phyloP scores from a whole-genome alignment of 2,329 filamentous ascomycete genomes.

The Colletotrichum cuscutae region DNA sequence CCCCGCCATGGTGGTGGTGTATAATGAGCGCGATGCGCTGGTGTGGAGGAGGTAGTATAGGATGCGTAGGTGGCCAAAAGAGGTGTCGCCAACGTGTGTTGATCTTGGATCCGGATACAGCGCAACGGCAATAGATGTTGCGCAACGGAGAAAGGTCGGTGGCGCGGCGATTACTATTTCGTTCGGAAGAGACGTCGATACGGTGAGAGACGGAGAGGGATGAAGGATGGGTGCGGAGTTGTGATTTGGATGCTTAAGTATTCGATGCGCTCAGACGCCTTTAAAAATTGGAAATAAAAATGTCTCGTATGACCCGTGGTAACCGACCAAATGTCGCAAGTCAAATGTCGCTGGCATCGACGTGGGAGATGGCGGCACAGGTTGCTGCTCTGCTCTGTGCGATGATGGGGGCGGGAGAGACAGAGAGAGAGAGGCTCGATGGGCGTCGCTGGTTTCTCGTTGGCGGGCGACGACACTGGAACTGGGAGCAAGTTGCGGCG shows the following conservation, averaged over 20 bases:
- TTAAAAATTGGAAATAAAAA: conserved; percentile 49
- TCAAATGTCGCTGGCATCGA: conserved; percentile 28
- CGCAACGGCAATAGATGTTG: conserved; percentile 22
- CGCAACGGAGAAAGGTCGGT: conserved; percentile 27
- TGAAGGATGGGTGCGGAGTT: conserved; percentile 39
- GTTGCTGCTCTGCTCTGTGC: conserved; percentile 13
- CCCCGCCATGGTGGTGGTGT: conserved; percentile 76
- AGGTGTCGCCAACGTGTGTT: background rate
- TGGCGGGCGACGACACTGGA: conserved; percentile 26
- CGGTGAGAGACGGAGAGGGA: conserved; percentile 38
- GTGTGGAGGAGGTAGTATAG: background rate
- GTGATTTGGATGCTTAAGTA: conserved; percentile 51
- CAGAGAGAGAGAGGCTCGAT: conserved; percentile 21
- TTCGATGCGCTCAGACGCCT: conserved; percentile 46
- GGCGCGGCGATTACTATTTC: conserved; percentile 8
- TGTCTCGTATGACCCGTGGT: conserved; percentile 53
- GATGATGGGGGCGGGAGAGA: conserved; percentile 30
- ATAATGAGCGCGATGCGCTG: conserved; percentile 39
- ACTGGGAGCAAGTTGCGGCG: conserved; percentile 17
- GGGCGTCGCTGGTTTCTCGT: conserved; percentile 21
- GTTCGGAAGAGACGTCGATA: conserved; percentile 36
- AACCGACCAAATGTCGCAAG: conserved; percentile 42
- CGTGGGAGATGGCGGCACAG: conserved; percentile 18
- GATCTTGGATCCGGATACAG: background rate
- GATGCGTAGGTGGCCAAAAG: background rate